These are phyloP conservation scores for Paramarasmius palmivorus DNA, from an alignment of 1,284 basidiomycete species.

Conservation along the genomic window DNA sequence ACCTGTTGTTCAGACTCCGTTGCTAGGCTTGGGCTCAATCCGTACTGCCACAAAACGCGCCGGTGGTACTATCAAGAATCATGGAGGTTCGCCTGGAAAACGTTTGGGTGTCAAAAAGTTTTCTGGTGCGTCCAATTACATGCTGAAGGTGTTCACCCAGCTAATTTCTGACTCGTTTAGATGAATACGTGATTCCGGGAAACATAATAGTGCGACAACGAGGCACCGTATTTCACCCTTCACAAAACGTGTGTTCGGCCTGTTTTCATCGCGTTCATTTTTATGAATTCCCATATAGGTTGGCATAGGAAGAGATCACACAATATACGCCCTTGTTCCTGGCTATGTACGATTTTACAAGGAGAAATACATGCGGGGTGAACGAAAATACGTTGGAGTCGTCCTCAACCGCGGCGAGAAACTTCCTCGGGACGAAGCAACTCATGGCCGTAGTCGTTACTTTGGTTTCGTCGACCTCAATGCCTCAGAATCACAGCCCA, in stretches of 20 bases:
- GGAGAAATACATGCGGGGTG: slow-evolving; percentile 64
- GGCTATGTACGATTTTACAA: slow-evolving; percentile 93
- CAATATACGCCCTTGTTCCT: slow-evolving; percentile 84
- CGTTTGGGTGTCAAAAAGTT: slow-evolving; percentile 93
- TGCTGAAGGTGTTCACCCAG: background rate
- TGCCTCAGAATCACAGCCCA: background rate
- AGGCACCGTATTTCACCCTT: slow-evolving; percentile 87
- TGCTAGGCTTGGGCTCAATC: slow-evolving; percentile 56
- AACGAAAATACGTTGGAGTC: slow-evolving; percentile 82
- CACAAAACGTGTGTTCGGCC: slow-evolving; percentile 72
- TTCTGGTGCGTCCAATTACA: slow-evolving; percentile 60
- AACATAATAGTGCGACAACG: slow-evolving; percentile 94
- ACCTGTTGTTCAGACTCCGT: slow-evolving; percentile 14
- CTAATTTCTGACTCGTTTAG: slow-evolving; percentile 30
- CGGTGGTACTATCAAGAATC: slow-evolving; percentile 89
- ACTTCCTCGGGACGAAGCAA: slow-evolving; percentile 78
- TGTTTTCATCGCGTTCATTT: slow-evolving; percentile 15
- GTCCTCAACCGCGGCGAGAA: slow-evolving; percentile 78
- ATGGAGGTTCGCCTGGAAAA: slow-evolving; percentile 88
- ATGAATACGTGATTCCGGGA: slow-evolving; percentile 87
- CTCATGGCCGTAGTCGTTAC: slow-evolving; percentile 73
- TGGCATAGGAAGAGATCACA: slow-evolving; percentile 89
- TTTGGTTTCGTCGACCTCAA: slow-evolving; percentile 73
- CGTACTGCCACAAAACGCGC: slow-evolving; percentile 94
- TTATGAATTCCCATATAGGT: slow-evolving; percentile 57